A percentile compares a stretch with the other conserved stretches of the same genome.
phyloP scores from a whole-genome alignment of 2,329 filamentous ascomycete species.

The Botrytis fabae region DNA sequence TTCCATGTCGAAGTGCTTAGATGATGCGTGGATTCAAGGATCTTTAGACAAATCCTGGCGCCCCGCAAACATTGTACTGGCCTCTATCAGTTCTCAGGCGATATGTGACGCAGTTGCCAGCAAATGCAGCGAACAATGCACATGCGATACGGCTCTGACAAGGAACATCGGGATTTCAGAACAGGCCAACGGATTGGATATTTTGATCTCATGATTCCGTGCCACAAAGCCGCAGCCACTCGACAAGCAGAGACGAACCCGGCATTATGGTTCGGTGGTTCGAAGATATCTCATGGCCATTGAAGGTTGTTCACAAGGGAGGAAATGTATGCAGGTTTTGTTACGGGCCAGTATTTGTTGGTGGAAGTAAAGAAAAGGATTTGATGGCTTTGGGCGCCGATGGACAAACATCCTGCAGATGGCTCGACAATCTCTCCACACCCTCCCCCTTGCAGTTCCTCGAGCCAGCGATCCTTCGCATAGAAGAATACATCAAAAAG shows the following conservation, averaged over 20 bases:
- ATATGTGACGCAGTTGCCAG: constrained; percentile 16
- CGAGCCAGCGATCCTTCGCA: neutral
- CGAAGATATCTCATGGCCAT: neutral
- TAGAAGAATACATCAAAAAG: neutral
- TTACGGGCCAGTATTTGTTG: neutral
- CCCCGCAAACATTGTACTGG: constrained; percentile 18
- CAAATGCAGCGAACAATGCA: constrained; percentile 19
- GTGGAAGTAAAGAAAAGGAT: neutral
- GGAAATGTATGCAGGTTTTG: neutral
- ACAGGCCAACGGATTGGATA: constrained; percentile 6
- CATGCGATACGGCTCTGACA: neutral
- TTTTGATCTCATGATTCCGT: neutral
- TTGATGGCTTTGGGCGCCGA: neutral
- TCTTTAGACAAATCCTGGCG: constrained; percentile 2
- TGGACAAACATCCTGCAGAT: neutral
- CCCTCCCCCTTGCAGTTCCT: neutral
- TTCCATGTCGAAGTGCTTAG: neutral
- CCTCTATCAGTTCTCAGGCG: constrained; percentile 8
- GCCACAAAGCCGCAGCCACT: constrained; percentile 12
- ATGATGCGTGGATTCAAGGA: constrained; percentile 14
- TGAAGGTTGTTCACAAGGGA: constrained; percentile 3
- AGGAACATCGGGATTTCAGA: neutral
- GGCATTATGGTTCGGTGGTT: constrained; percentile 4
- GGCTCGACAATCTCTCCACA: neutral
- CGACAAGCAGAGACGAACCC: constrained; percentile 8